These are phyloP conservation scores for Sanguinoderma infundibulare DNA, from an alignment of 1,284 basidiomycete species.

Conservation along the genomic window DNA sequence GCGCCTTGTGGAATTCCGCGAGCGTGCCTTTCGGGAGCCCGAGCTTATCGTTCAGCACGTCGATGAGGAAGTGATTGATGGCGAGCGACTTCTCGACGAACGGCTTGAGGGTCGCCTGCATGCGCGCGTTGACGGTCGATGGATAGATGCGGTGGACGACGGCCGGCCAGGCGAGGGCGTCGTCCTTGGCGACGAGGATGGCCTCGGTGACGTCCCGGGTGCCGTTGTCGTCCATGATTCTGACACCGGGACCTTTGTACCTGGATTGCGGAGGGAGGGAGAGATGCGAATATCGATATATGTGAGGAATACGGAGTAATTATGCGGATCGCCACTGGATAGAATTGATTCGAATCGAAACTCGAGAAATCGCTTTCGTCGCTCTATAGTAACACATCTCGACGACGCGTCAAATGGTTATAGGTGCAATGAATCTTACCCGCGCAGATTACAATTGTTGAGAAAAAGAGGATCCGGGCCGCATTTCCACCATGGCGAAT, in stretches of 20 bases:
- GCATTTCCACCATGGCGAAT: too few species aligned
- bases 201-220: constrained; percentile 39
- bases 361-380: too few species aligned
- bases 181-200: constrained; percentile 38
- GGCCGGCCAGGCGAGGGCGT: constrained; percentile 33
- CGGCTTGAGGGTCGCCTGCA: constrained; percentile 31
- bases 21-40: constrained; percentile 38
- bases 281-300: too few species aligned
- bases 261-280: too few species aligned
- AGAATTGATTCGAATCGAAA: too few species aligned
- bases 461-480: too few species aligned
- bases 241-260: constrained; percentile 37
- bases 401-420: too few species aligned
- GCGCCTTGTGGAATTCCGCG: constrained; percentile 26
- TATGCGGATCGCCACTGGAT: too few species aligned
- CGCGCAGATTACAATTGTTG: too few species aligned
- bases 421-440: too few species aligned
- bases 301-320: too few species aligned
- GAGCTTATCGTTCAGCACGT: constrained; percentile 36
- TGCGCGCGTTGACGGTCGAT: constrained; percentile 31
- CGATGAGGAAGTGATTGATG: constrained; percentile 37
- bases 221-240: constrained; percentile 39
- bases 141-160: constrained; percentile 34
- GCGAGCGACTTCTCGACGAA: constrained; percentile 36
- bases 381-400: neutral